Evolutionary conservation across 2,329 filamentous ascomycete genomes (phyloP), one percentile per base, ranked within the genome.

Genomic region (Colletotrichum sojae): DNA sequence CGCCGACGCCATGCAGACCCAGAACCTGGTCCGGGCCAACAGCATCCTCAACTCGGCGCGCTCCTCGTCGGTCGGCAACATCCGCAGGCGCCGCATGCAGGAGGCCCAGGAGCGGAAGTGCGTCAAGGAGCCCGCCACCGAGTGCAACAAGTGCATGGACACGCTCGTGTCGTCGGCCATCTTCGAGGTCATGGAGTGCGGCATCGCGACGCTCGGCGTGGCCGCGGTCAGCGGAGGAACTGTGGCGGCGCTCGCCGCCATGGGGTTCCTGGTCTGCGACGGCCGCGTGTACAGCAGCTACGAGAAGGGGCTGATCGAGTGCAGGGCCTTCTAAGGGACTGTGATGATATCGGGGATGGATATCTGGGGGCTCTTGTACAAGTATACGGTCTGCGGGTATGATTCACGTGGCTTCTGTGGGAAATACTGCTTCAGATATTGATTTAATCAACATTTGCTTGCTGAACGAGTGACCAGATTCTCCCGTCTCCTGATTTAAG

Each of bases 141-240:
- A 60, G 27, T 60, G 57, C 18, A 49, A 60, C n/a, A 60, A 60
- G 31, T 60, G 57, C 31, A 60, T 60, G 57, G 45, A 60, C n/a
- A 27, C 57, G 6, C 46, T 51, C 16, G 46, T 60, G 16, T n/a
- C 18, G 18, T 52, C 57, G 12, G 45, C 57, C 18, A 60, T 51
- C 16, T 49, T 49, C 15, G n/a, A 51, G 45, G 57, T 51, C 27
- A 60, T 60, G 57, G 57, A 20, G 4, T 60, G 57, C 39, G 46
- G 57, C n/a, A 46, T 60, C 40, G 57, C 57, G 13, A 27, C 57
- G 31, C 57, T 60, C 40, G 57, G 57, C 27, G 56, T 59, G n/a
- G 45, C 25, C n/a, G 56, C 56, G 15, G 16, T 59, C 27, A 20
- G 16, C 20, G 57, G 57, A 40, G 57, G 57, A 4, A 20, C 31